Conservation (phyloP, 306 rosid genomes). For the Malus orientalis region DNA sequence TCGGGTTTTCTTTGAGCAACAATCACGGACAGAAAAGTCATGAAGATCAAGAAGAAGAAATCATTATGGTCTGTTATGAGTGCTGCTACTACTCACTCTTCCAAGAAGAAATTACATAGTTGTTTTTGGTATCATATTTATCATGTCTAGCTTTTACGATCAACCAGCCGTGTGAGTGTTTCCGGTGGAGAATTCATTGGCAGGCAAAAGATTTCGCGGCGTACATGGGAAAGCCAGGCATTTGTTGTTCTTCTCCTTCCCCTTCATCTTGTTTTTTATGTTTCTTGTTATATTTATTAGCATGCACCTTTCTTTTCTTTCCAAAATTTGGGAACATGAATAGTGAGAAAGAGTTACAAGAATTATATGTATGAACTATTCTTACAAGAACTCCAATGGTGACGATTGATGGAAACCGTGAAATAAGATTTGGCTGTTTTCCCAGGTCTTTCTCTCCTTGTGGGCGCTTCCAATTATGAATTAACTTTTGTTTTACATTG, state of each 20-base stretch:
- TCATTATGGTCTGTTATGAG: neutral
- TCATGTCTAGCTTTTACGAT: neutral
- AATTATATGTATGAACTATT: constrained; percentile 20
- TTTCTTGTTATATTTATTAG: neutral
- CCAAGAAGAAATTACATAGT: constrained; percentile 7
- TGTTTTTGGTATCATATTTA: constrained; percentile 9
- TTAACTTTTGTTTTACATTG: neutral
- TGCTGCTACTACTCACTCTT: neutral
- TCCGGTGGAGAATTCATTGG: constrained; percentile 42
- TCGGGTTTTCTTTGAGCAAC: neutral
- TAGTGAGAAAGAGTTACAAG: constrained; percentile 12
- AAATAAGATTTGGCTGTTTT: constrained; percentile 53
- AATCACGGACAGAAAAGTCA: constrained; percentile 11
- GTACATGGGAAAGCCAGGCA: constrained; percentile 98
- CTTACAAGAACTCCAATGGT: constrained; percentile 18
- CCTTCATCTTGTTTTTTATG: neutral
- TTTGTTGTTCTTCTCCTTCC: constrained; percentile 31
- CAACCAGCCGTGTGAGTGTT: constrained; percentile 1
- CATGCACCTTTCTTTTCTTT: neutral
- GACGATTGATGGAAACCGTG: constrained; percentile 8
- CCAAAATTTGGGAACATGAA: constrained; percentile 14
- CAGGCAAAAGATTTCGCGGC: constrained; percentile 35
- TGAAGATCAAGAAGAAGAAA: constrained; percentile 28
- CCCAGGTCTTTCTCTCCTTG: constrained; percentile 18
- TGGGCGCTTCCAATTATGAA: neutral